These are phyloP conservation scores for Artemisia argyi DNA, from an alignment of 129 eudicot genomes.

Conservation along the genomic window DNA sequence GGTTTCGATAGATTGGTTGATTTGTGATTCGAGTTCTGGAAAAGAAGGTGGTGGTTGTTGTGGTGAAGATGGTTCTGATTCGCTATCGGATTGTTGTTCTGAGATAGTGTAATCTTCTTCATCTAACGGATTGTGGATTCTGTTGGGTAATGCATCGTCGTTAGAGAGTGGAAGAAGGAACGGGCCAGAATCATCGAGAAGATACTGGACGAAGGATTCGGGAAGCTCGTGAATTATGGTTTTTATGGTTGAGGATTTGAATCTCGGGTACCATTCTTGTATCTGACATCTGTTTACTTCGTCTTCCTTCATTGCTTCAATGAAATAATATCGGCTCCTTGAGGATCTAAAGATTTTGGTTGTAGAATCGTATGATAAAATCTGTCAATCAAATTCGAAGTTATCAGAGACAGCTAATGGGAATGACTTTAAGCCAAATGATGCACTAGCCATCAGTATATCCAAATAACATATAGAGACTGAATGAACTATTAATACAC, in stretches of 20 bases:
- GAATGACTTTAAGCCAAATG: too few relatives aligned
- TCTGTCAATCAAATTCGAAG: background rate
- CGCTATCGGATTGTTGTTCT: conserved; percentile 69
- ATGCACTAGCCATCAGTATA: too few relatives aligned
- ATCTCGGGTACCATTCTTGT: conserved; percentile 85
- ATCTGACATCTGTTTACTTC: conserved; percentile 80
- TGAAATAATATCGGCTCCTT: background rate
- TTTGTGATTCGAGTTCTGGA: conserved; percentile 69
- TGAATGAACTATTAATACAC: too few relatives aligned
- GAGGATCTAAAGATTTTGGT: background rate
- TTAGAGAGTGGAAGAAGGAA: conserved; percentile 72
- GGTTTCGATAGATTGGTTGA: conserved; percentile 65
- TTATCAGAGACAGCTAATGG: too few relatives aligned
- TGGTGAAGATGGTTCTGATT: conserved; percentile 53
- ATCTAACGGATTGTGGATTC: conserved; percentile 81
- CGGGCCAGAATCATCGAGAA: conserved; percentile 72
- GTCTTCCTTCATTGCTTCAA: conserved; percentile 59
- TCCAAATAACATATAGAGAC: too few relatives aligned
- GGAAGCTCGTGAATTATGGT: conserved; percentile 75
- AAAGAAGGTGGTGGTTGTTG: conserved; percentile 70
- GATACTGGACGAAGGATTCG: conserved; percentile 68
- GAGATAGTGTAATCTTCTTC: conserved; percentile 62
- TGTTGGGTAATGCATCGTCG: conserved; percentile 74
- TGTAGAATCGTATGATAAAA: background rate
- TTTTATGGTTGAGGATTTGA: conserved; percentile 62